Evolutionary conservation across 305 asterid species (phyloP), one percentile per base, ranked within the genome.

Genomic region (Rubia occidens): DNA sequence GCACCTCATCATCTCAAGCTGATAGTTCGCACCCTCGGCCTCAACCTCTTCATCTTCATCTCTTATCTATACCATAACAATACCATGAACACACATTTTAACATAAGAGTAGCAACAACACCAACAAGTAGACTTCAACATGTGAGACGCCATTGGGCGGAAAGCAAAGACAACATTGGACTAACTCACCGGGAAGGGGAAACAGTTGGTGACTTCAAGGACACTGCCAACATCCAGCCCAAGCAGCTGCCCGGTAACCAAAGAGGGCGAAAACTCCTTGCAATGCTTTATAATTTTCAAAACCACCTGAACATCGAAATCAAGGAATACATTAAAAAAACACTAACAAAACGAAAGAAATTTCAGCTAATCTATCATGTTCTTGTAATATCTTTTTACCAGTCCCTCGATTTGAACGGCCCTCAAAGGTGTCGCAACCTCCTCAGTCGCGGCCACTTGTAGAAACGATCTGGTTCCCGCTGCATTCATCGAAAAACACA

Each of bases 1-100:
- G 86, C 98, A 93, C 77, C 98, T 84, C 98, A 93, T 93, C 98
- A 93, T 87, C 74, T 93, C 98, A 71, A 93, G 97, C 82, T 93
- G 98, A 79, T 93, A 93, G 81, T 88, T 93, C 69, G 97, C 96
- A 71, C 98, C 98, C 68, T 93, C 98, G 0, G 96, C 91, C 82
- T 93, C 98, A 51, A 88, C 76, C 87, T 93, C 98, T 76, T 93
- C 98, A 74, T 93, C 98, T 76, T 93, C 98, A 80, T 89, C 98
- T 10, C 97, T 89, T 65, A 86, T 83, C 98, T 92, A 53, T 53
- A 76, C 18, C 44, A 78, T 60, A 39, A 9, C 11, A 11, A 67
- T 13, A 60, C 8, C 59, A 74, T 11, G 9, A 67, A 21, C 21
- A 58, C 24, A 29, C 18, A 35, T 42, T 44, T 6, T 35, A 40